Evolutionary conservation across 306 rosid genomes (phyloP).

Genomic region (Quercus berberidifolia): DNA sequence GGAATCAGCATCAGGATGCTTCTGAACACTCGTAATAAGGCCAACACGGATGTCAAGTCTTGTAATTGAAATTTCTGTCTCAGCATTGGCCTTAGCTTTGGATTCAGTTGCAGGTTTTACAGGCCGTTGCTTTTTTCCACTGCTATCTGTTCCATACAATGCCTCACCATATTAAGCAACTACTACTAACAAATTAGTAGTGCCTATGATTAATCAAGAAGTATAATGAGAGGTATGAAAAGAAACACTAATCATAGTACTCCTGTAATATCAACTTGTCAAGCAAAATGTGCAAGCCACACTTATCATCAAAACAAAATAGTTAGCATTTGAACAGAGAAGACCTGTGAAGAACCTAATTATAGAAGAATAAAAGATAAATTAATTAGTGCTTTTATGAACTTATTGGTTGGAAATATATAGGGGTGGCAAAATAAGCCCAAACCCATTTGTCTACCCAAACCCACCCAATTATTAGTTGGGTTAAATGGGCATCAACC

Average conservation of each 20-base stretch:
- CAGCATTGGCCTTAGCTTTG: constrained; percentile 48
- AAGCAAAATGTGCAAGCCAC: not conserved
- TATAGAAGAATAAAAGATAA: not conserved
- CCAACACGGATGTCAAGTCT: constrained; percentile 96
- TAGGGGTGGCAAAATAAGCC: too few relatives aligned
- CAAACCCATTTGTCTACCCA: too few relatives aligned
- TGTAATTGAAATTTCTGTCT: constrained; percentile 61
- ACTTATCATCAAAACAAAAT: not conserved
- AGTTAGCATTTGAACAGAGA: not conserved
- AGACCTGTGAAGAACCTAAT: not conserved
- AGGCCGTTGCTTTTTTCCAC: constrained; percentile 62
- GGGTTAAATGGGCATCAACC: too few relatives aligned
- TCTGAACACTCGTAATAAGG: constrained; percentile 62
- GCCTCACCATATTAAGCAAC: not conserved
- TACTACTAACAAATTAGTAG: not conserved
- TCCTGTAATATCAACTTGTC: not conserved
- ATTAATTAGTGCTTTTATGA: not conserved
- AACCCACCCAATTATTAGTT: too few relatives aligned
- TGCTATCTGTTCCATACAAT: constrained; percentile 44
- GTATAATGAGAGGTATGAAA: not conserved
- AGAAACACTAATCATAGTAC: not conserved
- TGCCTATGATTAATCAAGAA: not conserved
- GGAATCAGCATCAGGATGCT: constrained; percentile 95
- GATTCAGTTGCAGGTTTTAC: constrained; percentile 42
- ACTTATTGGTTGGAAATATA: not conserved